Conservation (phyloP, 805 yeast species). For the Lachancea sp. region DNA sequence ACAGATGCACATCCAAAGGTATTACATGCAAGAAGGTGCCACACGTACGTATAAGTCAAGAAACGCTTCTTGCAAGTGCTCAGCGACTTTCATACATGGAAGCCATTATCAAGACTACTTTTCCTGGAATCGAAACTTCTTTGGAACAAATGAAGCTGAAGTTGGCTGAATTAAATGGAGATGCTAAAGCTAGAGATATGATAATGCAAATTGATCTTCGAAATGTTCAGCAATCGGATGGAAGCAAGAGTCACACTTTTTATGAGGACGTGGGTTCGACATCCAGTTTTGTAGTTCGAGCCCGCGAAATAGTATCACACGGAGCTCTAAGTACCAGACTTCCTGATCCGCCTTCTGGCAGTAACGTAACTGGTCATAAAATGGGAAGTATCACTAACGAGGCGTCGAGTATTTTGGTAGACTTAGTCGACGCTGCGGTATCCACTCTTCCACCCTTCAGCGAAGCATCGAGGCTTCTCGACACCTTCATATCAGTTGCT, state of each 20-base stretch:
- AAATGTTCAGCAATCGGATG: constrained; percentile 8
- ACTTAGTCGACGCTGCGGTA: constrained; percentile 1
- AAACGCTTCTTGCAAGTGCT: constrained; percentile 2
- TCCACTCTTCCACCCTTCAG: constrained; percentile 7
- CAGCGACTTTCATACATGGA: constrained; percentile 11
- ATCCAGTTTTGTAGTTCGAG: constrained; percentile 10
- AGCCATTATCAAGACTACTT: constrained; percentile 10
- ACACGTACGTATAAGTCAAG: constrained; percentile 7
- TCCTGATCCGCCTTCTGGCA: not conserved
- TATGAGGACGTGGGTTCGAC: constrained; percentile 13
- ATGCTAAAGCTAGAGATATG: constrained; percentile 9
- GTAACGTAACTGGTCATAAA: not conserved
- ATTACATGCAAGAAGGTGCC: constrained; percentile 8
- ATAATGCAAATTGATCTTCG: constrained; percentile 10
- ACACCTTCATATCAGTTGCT: constrained; percentile 12
- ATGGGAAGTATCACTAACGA: not conserved
- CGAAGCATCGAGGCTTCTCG: constrained; percentile 9
- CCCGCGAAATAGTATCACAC: constrained; percentile 10
- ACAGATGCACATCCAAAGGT: constrained; percentile 7
- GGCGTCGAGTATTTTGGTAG: not conserved
- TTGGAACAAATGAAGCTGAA: constrained; percentile 9
- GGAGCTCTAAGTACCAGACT: not conserved
- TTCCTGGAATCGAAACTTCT: constrained; percentile 10
- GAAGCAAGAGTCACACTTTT: constrained; percentile 9
- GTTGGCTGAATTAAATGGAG: constrained; percentile 10